Percentiles rank a stretch among this genome's conserved stretches.
These are phyloP conservation scores for Pichia occidentalis DNA, from an alignment of 805 yeast species.

Conservation along the genomic window DNA sequence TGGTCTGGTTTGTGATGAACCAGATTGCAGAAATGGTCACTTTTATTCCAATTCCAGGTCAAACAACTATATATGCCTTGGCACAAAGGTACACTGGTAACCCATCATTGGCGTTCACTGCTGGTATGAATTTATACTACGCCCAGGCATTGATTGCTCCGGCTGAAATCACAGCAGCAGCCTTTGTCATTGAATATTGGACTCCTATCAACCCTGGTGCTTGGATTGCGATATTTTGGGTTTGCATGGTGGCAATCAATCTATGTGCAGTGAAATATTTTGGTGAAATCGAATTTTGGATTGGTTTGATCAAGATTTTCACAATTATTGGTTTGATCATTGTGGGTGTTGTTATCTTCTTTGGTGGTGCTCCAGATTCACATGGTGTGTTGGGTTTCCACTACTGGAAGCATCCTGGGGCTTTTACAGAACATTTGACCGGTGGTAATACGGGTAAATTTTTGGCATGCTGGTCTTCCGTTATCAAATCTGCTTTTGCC, in stretches of 20 bases:
- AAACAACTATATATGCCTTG: constrained; percentile 26
- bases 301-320: constrained; percentile 58
- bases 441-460: constrained; percentile 55
- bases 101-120: constrained; percentile 25
- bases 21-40: constrained; percentile 63
- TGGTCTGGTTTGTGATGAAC: constrained; percentile 60
- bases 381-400: constrained; percentile 59
- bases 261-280: constrained; percentile 35
- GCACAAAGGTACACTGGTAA: constrained; percentile 27
- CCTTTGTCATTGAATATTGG: constrained; percentile 57
- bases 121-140: constrained; percentile 33
- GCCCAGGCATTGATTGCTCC: constrained; percentile 31
- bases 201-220: constrained; percentile 47
- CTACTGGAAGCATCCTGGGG: constrained; percentile 47
- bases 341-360: constrained; percentile 46
- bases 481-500: constrained; percentile 61
- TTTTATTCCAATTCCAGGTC: constrained; percentile 53
- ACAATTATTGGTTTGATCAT: constrained; percentile 56
- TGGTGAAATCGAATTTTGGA: constrained; percentile 57
- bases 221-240: constrained; percentile 50
- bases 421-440: constrained; percentile 43
- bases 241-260: constrained; percentile 39
- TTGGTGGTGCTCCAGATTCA: constrained; percentile 54
- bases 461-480: constrained; percentile 55
- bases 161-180: constrained; percentile 55